Base-by-base conservation (phyloP, 495 filamentous ascomycete genomes). In the Lophiotrema nucula region DNA sequence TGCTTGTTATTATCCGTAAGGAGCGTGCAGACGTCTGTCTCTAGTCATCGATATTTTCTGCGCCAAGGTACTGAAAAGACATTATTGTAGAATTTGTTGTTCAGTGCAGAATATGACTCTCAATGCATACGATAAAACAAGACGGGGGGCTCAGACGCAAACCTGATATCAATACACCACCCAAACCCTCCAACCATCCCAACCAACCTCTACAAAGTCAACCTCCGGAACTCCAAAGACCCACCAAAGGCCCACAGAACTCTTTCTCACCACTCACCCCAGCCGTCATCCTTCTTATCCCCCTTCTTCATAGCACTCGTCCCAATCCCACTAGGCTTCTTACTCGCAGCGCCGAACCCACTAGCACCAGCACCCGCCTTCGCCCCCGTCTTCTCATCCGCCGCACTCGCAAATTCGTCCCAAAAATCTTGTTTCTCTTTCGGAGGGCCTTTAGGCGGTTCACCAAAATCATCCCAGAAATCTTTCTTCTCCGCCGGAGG, bases 311-410 rank as follows among this genome's bases (percentile, higher is more conserved):
- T 41, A 1, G 49, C 48, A 47, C 48, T 53, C 41, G 43, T 49
- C 56, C 72, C 73, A 74, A 49, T 53, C 21, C 62, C 58, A 47
- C 45, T 62, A n/a, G 64, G 51, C 57, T 84, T 79, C 62, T 83
- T 86, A 79, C 87, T 84, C 27, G 87, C 88, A 33, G 80, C 75
- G 23, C 87, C 90, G n/a, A n/a, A n/a, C 19, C 88, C 88, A 62
- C 91, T 83, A n/a, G 71, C 56, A 39, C 49, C 60, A 5, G 54
- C 50, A 28, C 60, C 56, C 41, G 43, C 47, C 38, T 53, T 66
- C 26, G 47, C 58, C 47, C 47, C 3, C 19, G 23, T 38, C 44
- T 46, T 23, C 35, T 23, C 43, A 51, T 67, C 67, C 24, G 59
- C 65, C 11, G 68, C 68, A 35, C 52, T 55, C 39, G 62, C 65